These are phyloP conservation scores for Spirogloea muscicola DNA, from an alignment of 139 green algal genomes.

Conservation along the genomic window DNA sequence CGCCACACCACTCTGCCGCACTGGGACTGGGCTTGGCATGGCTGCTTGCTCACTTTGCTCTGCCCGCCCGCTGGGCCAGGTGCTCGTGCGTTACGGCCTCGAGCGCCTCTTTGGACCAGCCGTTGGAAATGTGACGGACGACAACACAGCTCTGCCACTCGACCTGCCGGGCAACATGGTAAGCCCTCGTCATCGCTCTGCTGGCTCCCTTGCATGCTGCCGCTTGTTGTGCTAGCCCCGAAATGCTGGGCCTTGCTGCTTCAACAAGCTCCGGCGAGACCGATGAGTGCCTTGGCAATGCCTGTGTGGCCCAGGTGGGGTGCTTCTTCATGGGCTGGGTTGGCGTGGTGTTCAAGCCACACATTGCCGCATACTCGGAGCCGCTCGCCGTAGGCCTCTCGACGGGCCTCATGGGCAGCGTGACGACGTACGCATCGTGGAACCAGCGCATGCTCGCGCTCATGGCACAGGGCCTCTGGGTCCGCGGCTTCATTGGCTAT, in stretches of 20 bases:
- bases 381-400: not conserved
- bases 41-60: too few relatives aligned
- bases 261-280: too few relatives aligned
- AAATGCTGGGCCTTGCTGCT: too few relatives aligned
- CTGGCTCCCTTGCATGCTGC: not conserved
- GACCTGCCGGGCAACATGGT: constrained; percentile 2
- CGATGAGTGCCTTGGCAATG: too few relatives aligned
- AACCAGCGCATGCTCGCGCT: constrained; percentile 12
- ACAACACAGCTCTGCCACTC: not conserved
- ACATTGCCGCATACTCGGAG: not conserved
- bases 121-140: not conserved
- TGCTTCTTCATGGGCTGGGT: constrained; percentile 2
- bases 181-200: not conserved
- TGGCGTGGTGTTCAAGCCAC: not conserved
- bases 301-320: not conserved
- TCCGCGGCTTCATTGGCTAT: constrained; percentile 1
- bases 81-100: not conserved
- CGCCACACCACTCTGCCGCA: too few relatives aligned
- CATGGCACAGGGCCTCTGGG: not conserved
- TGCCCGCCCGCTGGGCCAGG: not conserved
- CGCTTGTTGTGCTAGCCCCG: not conserved
- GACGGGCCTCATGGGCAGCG: constrained; percentile 1
- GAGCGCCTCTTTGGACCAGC: not conserved
- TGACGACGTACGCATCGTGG: constrained; percentile 14
- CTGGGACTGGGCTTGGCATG: too few relatives aligned